These are phyloP conservation scores for Cercospora zeae-maydis DNA, from an alignment of 2,329 filamentous ascomycete species.

Conservation along the genomic window DNA sequence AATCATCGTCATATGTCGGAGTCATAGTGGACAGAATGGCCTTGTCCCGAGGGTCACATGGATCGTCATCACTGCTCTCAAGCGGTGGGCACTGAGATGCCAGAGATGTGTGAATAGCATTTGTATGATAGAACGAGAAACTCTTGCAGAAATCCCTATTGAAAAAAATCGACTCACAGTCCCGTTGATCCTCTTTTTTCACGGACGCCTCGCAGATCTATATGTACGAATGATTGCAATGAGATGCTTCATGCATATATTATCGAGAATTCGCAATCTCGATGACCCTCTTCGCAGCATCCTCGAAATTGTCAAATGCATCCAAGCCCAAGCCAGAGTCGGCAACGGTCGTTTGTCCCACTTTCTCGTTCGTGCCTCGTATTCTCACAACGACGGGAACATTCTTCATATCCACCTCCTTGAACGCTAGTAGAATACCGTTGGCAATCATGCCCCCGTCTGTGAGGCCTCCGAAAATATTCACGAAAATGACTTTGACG, in stretches of 20 bases:
- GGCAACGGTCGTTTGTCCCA: slow-evolving; percentile 65
- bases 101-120: slow-evolving; percentile 1
- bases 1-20: background rate
- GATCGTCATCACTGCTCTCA: background rate
- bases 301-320: slow-evolving; percentile 71
- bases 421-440: slow-evolving; percentile 69
- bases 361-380: slow-evolving; percentile 68
- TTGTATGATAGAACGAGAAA: slow-evolving; percentile 1
- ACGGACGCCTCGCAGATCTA: background rate
- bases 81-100: background rate
- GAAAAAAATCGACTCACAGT: background rate
- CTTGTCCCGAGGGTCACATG: background rate
- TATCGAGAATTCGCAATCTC: slow-evolving; percentile 47
- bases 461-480: slow-evolving; percentile 68
- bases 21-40: background rate
- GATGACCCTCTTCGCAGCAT: slow-evolving; percentile 65
- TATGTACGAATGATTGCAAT: background rate
- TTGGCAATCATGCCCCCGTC: slow-evolving; percentile 78
- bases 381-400: slow-evolving; percentile 74
- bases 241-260: background rate
- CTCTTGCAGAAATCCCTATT: background rate
- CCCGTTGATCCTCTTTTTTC: background rate
- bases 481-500: slow-evolving; percentile 69
- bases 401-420: slow-evolving; percentile 55
- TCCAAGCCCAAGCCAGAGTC: slow-evolving; percentile 65